These are phyloP conservation scores for Coemansia sp. DNA, from an alignment of 192 early-diverging fungal genomes.

Conservation along the genomic window DNA sequence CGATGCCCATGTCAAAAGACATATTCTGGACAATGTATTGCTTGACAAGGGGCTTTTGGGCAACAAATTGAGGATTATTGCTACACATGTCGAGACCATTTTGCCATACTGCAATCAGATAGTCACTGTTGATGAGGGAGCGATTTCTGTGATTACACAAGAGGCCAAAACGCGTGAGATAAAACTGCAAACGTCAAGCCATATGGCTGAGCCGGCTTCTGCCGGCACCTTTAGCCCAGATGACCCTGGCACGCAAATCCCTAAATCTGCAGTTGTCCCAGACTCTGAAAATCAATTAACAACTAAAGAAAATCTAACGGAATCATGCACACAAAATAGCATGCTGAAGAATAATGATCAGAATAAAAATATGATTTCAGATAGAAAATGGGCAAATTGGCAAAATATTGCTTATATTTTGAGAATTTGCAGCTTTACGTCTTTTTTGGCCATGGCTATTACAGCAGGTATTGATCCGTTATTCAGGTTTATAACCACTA, in stretches of 20 bases:
- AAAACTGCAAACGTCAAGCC: conserved; percentile 10
- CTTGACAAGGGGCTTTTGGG: conserved; percentile 58
- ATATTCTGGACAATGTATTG: conserved; percentile 66
- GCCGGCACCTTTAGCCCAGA: neutral
- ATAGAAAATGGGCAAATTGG: conserved; percentile 31
- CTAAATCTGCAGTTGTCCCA: neutral
- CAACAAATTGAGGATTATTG: conserved; percentile 52
- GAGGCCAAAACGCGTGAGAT: conserved; percentile 41
- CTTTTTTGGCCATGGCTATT: neutral
- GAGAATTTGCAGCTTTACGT: conserved; percentile 2
- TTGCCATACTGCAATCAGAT: conserved; percentile 27
- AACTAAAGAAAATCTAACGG: too few species aligned
- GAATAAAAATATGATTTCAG: neutral
- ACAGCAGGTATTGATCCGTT: neutral
- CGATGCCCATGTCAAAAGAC: conserved; percentile 63
- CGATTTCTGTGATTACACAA: conserved; percentile 45
- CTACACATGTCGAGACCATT: conserved; percentile 32
- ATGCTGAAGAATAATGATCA: conserved; percentile 1
- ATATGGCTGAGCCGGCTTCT: conserved; percentile 2
- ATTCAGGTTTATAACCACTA: neutral
- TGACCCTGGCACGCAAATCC: neutral
- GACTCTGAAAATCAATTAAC: neutral
- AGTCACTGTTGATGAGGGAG: conserved; percentile 13
- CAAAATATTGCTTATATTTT: conserved; percentile 53
- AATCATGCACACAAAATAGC: conserved; percentile 10